These are phyloP conservation scores for Aristolochia contorta DNA, from an alignment of 164 flowering plant genomes.

Conservation along the genomic window DNA sequence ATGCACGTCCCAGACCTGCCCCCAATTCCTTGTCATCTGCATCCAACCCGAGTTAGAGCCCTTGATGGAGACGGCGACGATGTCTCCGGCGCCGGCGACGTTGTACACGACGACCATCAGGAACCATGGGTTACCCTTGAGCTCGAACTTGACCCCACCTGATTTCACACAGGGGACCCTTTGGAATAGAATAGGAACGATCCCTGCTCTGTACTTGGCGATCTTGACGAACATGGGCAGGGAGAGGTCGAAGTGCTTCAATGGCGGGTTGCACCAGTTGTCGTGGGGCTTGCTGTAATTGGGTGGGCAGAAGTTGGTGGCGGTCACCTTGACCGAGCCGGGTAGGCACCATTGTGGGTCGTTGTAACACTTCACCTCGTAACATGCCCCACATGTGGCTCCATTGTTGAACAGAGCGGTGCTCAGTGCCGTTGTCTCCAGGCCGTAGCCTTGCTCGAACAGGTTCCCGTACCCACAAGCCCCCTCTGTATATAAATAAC, in stretches of 20 bases:
- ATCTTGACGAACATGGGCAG: constrained; percentile 16
- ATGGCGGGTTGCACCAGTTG: constrained; percentile 14
- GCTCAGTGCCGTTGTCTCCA: no score
- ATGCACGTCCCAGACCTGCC: constrained; percentile 32
- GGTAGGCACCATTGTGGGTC: constrained; percentile 12
- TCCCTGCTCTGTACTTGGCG: constrained; percentile 13
- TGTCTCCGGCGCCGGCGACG: constrained; percentile 37
- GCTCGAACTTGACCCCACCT: constrained; percentile 38
- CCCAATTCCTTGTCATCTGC: constrained; percentile 37
- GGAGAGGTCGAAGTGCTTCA: constrained; percentile 17
- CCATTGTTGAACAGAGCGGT: constrained; percentile 13
- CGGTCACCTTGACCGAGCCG: constrained; percentile 6
- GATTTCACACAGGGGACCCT: constrained; percentile 17
- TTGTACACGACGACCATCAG: constrained; percentile 25
- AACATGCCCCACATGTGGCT: constrained; percentile 18
- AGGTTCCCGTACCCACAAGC: not conserved
- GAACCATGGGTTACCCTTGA: constrained; percentile 33
- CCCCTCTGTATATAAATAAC: no score
- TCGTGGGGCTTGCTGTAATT: constrained; percentile 11
- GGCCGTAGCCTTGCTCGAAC: no score
- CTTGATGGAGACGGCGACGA: constrained; percentile 20
- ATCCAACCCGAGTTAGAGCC: constrained; percentile 19
- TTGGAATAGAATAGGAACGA: constrained; percentile 10
- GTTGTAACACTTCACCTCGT: constrained; percentile 13
- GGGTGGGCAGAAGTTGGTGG: constrained; percentile 13